These are phyloP conservation scores for Cyclostephanos tholiformis DNA, from an alignment of 108 stramenopile genomes.

Conservation along the genomic window DNA sequence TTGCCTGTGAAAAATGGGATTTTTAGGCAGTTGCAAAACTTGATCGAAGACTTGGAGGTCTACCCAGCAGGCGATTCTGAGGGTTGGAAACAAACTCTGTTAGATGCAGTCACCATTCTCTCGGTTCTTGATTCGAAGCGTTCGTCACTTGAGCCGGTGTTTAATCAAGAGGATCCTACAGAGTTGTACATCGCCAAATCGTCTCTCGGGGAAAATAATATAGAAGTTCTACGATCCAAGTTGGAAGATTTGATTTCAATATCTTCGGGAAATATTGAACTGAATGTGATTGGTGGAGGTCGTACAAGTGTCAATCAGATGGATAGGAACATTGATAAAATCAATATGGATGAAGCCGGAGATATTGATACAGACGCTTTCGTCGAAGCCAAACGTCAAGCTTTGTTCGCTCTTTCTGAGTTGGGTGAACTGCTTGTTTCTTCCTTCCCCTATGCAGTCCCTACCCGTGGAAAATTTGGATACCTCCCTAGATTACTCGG, in stretches of 20 bases:
- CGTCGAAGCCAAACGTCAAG: slow-evolving; percentile 35
- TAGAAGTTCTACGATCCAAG: slow-evolving; percentile 57
- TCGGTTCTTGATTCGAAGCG: slow-evolving; percentile 62
- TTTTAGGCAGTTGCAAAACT: slow-evolving; percentile 64
- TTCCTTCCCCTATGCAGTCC: slow-evolving; percentile 71
- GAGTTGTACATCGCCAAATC: slow-evolving; percentile 66
- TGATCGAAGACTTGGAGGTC: slow-evolving; percentile 49
- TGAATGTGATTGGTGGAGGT: slow-evolving; percentile 29
- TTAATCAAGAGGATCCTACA: slow-evolving; percentile 78
- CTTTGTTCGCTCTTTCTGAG: slow-evolving; percentile 67
- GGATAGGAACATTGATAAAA: slow-evolving; percentile 11
- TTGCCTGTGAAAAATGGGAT: slow-evolving; percentile 75
- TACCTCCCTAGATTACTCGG: slow-evolving; percentile 79
- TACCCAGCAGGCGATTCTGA: slow-evolving; percentile 21
- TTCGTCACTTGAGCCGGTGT: slow-evolving; percentile 69
- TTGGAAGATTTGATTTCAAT: slow-evolving; percentile 52
- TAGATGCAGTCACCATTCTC: slow-evolving; percentile 42
- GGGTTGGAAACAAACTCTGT: slow-evolving; percentile 48
- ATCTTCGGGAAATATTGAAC: slow-evolving; percentile 43
- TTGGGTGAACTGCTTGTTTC: slow-evolving; percentile 74
- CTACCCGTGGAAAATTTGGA: slow-evolving; percentile 73
- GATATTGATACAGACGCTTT: slow-evolving; percentile 35
- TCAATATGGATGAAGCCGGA: slow-evolving; percentile 11
- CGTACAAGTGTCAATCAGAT: slow-evolving; percentile 24
- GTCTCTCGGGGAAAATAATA: slow-evolving; percentile 65